phyloP scores from a whole-genome alignment of 2,329 filamentous ascomycete genomes.

The Calonectria multiphialidica region DNA sequence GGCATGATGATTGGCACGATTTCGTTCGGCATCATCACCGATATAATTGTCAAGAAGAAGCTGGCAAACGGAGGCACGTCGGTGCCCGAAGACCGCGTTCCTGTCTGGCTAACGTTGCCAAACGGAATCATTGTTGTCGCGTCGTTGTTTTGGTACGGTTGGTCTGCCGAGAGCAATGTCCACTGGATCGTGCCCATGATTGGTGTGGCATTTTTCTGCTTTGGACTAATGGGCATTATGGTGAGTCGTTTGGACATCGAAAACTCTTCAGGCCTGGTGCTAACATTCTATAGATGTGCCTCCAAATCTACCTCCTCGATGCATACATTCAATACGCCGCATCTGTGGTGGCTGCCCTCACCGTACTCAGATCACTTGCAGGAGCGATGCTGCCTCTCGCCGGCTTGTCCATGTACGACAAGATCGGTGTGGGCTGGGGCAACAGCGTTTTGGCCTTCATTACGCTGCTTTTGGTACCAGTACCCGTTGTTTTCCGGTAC shows the following conservation, averaged over 20 bases:
- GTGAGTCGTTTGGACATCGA: slow-evolving; percentile 21
- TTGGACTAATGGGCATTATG: slow-evolving; percentile 56
- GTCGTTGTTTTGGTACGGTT: slow-evolving; percentile 47
- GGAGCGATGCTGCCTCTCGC: slow-evolving; percentile 74
- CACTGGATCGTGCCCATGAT: slow-evolving; percentile 50
- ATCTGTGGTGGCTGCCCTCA: slow-evolving; percentile 45
- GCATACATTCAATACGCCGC: slow-evolving; percentile 46
- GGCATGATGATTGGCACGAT: slow-evolving; percentile 44
- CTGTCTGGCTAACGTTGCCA: slow-evolving; percentile 41
- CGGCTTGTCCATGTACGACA: slow-evolving; percentile 56
- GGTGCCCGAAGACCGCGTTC: slow-evolving; percentile 44
- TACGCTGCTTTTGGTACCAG: slow-evolving; percentile 38
- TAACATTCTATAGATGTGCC: slow-evolving; percentile 36
- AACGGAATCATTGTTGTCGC: slow-evolving; percentile 41
- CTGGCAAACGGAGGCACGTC: slow-evolving; percentile 32
- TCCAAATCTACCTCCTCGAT: slow-evolving; percentile 54
- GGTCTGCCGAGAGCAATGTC: slow-evolving; percentile 39
- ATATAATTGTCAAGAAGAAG: slow-evolving; percentile 44
- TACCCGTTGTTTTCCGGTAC: slow-evolving; percentile 25
- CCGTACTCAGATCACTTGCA: slow-evolving; percentile 64
- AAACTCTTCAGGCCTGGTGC: background rate
- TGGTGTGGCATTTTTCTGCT: slow-evolving; percentile 59
- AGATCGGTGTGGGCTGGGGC: slow-evolving; percentile 61
- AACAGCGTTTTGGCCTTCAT: slow-evolving; percentile 59
- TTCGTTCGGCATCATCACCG: slow-evolving; percentile 40